Base-by-base conservation (phyloP, 2,329 filamentous ascomycete species). In the Fusarium algeriense region DNA sequence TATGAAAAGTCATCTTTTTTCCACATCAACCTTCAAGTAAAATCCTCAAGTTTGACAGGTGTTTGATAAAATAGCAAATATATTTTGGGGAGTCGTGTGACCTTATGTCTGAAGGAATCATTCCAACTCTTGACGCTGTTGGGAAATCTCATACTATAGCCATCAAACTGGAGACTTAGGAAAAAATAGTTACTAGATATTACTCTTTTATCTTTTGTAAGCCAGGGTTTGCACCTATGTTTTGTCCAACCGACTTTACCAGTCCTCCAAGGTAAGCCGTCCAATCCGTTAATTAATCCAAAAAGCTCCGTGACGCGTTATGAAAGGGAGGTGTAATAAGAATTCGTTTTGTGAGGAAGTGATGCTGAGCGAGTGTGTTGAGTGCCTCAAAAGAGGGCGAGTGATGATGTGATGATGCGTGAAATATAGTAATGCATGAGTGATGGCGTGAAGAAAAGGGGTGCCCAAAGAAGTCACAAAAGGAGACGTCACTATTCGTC, bases 401-500 rank as follows among this genome's bases (percentile, higher is more conserved):
- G 37, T 34, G 20, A 28, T 30, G 45, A 45, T 54, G 38, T 57
- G 35, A n/a, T 46, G 15, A 43, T 52, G 23, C 8, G 7, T 23
- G 30, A n/a, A 20, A 28, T 43, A 38, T 52, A 44, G 26, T 45
- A 34, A 46, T 23, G 26, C 30, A 57, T 54, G 23, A 38, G 20
- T 52, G 37, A 37, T 26, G 38, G 26, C 26, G 11, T 38, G 30
- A 40, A 13, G 13, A 48, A 53, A 28, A 48, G 17, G 37, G 23
- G 44, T 26, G 28, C 34, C 9, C 8, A 14, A n/a, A 23, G 19
- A 11, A 34, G 14, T 34, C 28, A 32, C n/a, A 40, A n/a, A 12
- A 37, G n/a, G 14, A 26, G 19, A 40, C 19, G 61, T 34, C 13
- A 40, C 58, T 81, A 85, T 67, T 86, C 84, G 66, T 86, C 78